A percentile compares a stretch with the other conserved stretches of the same genome.
These are phyloP conservation scores for Holtermannia corniformis DNA, from an alignment of 768 basidiomycete species.

Conservation along the genomic window DNA sequence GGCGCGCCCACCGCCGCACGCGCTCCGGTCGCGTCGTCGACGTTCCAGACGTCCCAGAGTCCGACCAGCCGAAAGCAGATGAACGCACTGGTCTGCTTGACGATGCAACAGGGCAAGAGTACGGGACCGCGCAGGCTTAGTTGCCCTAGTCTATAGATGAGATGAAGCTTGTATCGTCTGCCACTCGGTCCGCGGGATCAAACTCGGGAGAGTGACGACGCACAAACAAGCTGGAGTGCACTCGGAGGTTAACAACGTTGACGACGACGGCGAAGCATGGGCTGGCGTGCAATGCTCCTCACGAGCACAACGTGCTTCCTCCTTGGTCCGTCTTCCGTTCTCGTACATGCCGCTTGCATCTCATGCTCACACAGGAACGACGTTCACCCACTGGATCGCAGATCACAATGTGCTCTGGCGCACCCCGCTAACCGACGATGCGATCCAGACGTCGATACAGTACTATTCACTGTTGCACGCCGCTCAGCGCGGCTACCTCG, in stretches of 20 bases:
- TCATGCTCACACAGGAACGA: constrained; percentile 25
- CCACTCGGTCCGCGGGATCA: too few relatives aligned
- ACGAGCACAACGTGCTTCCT: constrained; percentile 37
- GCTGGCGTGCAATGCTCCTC: constrained; percentile 32
- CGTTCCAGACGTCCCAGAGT: constrained; percentile 22
- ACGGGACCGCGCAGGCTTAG: neutral
- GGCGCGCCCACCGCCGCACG: constrained; percentile 32
- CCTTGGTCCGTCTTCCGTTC: constrained; percentile 19
- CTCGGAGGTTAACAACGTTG: too few relatives aligned
- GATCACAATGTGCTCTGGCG: constrained; percentile 42
- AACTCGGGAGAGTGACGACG: too few relatives aligned
- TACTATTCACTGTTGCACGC: constrained; percentile 37
- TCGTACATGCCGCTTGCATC: neutral
- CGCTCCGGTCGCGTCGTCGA: constrained; percentile 32
- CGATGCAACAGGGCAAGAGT: neutral
- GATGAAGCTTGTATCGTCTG: too few relatives aligned
- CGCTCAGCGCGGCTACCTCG: constrained; percentile 22
- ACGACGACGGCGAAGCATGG: too few relatives aligned
- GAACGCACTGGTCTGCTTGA: neutral
- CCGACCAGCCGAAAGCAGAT: neutral
- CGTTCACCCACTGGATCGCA: constrained; percentile 40
- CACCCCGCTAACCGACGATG: constrained; percentile 33
- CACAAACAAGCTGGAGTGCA: too few relatives aligned
- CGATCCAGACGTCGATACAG: constrained; percentile 28
- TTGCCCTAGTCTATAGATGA: neutral